Conservation (phyloP, 2,329 filamentous ascomycete species). For the Knoxdaviesia capensis region DNA sequence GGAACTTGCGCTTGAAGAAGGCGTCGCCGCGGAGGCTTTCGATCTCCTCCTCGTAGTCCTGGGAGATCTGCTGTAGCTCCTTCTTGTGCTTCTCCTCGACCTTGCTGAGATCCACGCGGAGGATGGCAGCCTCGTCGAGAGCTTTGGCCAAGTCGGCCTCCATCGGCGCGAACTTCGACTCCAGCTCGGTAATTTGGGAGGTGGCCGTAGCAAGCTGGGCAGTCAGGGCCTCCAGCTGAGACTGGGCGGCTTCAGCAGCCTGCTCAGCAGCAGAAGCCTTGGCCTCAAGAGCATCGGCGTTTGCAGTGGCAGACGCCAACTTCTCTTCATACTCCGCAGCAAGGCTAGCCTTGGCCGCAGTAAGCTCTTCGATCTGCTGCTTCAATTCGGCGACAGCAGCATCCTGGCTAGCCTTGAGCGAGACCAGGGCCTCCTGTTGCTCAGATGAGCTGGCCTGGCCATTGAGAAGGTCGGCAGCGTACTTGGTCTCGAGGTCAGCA, state of each 20-base stretch:
- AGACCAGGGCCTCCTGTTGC: constrained; percentile 26
- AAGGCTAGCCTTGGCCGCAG: constrained; percentile 22
- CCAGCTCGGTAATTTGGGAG: constrained; percentile 19
- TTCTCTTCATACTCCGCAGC: constrained; percentile 24
- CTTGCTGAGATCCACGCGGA: constrained; percentile 20
- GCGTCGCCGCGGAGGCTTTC: constrained; percentile 42
- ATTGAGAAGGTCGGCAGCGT: constrained; percentile 23
- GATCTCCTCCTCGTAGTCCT: constrained; percentile 45
- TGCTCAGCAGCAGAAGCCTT: constrained; percentile 29
- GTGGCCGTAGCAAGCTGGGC: constrained; percentile 18
- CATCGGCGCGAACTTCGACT: constrained; percentile 25
- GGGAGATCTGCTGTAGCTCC: constrained; percentile 35
- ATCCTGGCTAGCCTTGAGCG: constrained; percentile 30
- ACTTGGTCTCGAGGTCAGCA: constrained; percentile 11
- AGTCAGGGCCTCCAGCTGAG: constrained; percentile 22
- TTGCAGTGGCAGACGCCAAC: constrained; percentile 22
- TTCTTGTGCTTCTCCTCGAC: constrained; percentile 35
- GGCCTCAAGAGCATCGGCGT: constrained; percentile 28
- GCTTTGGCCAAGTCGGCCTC: constrained; percentile 23
- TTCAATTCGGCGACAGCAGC: constrained; percentile 25
- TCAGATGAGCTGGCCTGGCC: constrained; percentile 21
- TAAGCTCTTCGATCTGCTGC: constrained; percentile 32
- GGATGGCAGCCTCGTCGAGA: constrained; percentile 18
- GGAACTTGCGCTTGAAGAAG: constrained; percentile 42
- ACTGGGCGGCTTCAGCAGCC: constrained; percentile 19